Evolutionary conservation across 176 grass and related monocot species (phyloP).

Genomic region (Avena insularis): DNA sequence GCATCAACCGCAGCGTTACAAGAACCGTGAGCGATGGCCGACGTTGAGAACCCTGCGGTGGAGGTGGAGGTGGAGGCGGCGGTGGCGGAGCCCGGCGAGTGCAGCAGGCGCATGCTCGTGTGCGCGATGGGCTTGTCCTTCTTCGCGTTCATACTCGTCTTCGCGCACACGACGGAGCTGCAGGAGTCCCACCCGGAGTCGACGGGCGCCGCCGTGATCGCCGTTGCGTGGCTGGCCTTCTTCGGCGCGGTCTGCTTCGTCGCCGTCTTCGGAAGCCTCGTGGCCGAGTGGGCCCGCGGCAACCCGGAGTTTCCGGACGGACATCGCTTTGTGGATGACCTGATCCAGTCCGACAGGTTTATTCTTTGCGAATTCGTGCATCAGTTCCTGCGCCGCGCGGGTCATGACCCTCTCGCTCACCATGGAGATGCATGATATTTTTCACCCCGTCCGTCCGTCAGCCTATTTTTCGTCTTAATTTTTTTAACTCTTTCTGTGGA

Average conservation of each 20-base stretch:
- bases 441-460: neutral
- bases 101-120: neutral
- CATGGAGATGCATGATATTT: neutral
- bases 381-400: neutral
- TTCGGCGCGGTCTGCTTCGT: neutral
- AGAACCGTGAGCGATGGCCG: neutral
- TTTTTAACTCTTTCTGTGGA: too few relatives aligned
- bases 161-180: neutral
- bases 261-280: neutral
- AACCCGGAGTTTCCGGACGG: neutral
- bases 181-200: neutral
- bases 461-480: too few relatives aligned
- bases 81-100: neutral
- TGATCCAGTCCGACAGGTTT: neutral
- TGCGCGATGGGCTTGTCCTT: neutral
- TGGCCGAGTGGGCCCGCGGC: neutral
- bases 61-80: neutral
- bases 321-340: neutral
- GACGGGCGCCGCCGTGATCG: neutral
- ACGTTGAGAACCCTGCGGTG: neutral
- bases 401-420: neutral
- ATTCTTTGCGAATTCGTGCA: neutral
- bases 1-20: neutral
- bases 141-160: neutral
- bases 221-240: neutral